Evolutionary conservation across 2,329 filamentous ascomycete species (phyloP), one percentile per base, ranked within the genome.

Genomic region (Hypoxylon sp.): DNA sequence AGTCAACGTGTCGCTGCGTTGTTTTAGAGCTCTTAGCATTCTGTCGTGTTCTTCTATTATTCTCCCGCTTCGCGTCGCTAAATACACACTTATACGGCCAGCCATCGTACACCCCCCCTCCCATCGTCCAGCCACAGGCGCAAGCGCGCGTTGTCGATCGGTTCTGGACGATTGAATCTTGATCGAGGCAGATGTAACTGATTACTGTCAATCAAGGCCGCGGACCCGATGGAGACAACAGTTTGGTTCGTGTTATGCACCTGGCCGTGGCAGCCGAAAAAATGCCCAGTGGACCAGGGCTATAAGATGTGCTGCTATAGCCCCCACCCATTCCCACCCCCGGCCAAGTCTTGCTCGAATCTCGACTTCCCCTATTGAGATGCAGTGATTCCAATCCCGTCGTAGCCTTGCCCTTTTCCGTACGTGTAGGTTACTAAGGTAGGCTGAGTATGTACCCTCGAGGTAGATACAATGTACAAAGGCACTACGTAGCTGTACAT

Each of bases 221-320:
- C 60, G 56, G 59, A 60, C 49, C 62, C 58, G 51, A 51, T 59
- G 53, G 55, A 66, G 50, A 57, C 61, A 25, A 61, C 55, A 63
- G 59, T 56, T 59, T 64, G 63, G 63, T 55, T 64, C 59, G 58
- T 63, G 56, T 59, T 58, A 63, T 67, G 63, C 65, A 67, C 51
- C 55, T 55, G 59, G 59, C 63, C 65, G 65, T 58, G 41, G 56
- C 56, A 63, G 60, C 63, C 63, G 55, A 64, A 54, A 40, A n/a
- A n/a, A n/a, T n/a, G n/a, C n/a, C n/a, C n/a, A n/a, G n/a, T n/a
- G n/a, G 21, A 9, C 32, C 41, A 49, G 52, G 51, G 55, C 49
- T 63, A 64, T 65, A 65, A 59, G 55, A 65, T 56, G 63, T 63
- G 53, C 56, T 53, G 36, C 34, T 64, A 65, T 65, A 62, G 52